Evolutionary conservation across 2,329 filamentous ascomycete genomes (phyloP).

Genomic region (Fulvia fulva): DNA sequence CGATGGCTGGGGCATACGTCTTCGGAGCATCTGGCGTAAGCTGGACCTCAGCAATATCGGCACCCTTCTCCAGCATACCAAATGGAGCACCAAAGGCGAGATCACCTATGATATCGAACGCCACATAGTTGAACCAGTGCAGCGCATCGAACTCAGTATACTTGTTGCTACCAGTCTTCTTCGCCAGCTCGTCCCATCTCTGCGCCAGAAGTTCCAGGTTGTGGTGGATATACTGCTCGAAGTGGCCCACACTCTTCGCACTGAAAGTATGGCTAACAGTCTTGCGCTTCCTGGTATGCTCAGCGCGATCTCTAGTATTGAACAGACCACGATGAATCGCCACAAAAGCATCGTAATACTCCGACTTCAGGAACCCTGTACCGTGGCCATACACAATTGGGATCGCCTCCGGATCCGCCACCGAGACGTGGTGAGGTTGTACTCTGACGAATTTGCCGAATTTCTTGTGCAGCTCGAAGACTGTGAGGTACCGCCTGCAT

Average conservation of each 20-base stretch:
- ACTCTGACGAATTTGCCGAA: slow-evolving; percentile 77
- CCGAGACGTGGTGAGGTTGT: slow-evolving; percentile 76
- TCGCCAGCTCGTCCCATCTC: slow-evolving; percentile 65
- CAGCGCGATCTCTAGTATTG: slow-evolving; percentile 76
- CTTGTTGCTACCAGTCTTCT: slow-evolving; percentile 52
- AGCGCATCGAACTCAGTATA: slow-evolving; percentile 56
- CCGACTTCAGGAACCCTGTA: slow-evolving; percentile 51
- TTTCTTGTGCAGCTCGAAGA: slow-evolving; percentile 71
- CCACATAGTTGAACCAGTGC: slow-evolving; percentile 73
- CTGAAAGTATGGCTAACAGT: slow-evolving; percentile 83
- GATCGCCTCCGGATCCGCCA: slow-evolving; percentile 78
- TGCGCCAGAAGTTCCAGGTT: slow-evolving; percentile 71
- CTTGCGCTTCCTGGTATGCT: slow-evolving; percentile 87
- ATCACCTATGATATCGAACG: slow-evolving; percentile 71
- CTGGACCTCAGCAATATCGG: slow-evolving; percentile 33
- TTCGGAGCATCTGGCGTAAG: slow-evolving; percentile 28
- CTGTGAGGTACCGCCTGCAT: slow-evolving; percentile 53
- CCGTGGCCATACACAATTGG: slow-evolving; percentile 66
- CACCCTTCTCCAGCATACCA: slow-evolving; percentile 75
- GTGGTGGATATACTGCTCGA: slow-evolving; percentile 77
- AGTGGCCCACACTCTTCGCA: slow-evolving; percentile 69
- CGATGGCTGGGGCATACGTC: slow-evolving; percentile 56
- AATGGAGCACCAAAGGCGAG: slow-evolving; percentile 62
- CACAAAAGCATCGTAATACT: slow-evolving; percentile 90
- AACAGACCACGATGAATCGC: slow-evolving; percentile 82